These are phyloP conservation scores for Setaria viridis DNA, from an alignment of 202 grass and related monocot genomes.

Conservation along the genomic window DNA sequence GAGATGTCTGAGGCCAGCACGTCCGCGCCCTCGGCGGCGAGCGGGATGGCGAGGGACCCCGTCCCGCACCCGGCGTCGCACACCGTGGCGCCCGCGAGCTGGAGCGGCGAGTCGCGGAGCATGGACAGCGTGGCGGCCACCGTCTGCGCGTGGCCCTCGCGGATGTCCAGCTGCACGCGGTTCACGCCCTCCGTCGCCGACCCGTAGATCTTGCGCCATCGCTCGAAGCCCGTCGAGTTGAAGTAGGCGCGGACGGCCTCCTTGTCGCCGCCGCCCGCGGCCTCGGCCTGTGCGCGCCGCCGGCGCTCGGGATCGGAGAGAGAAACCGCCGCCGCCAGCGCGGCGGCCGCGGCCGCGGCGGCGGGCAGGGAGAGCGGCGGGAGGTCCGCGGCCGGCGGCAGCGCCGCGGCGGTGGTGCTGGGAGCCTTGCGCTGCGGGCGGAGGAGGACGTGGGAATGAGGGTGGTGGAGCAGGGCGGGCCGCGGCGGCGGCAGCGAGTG, in stretches of 20 bases:
- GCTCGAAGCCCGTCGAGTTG: conserved; percentile 84
- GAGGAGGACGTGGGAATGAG: background rate
- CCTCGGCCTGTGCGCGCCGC: conserved; percentile 60
- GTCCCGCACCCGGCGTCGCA: conserved; percentile 95
- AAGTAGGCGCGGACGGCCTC: conserved; percentile 91
- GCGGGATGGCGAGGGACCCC: conserved; percentile 79
- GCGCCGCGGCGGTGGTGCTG: conserved; percentile 9
- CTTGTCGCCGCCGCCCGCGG: conserved; percentile 73
- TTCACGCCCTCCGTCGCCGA: conserved; percentile 56
- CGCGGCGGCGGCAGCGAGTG: background rate
- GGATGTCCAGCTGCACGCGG: no score
- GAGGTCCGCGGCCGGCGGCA: conserved; percentile 41
- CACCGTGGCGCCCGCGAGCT: conserved; percentile 60
- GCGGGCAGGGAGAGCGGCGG: conserved; percentile 34
- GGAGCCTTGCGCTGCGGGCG: background rate
- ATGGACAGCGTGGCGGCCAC: conserved; percentile 68
- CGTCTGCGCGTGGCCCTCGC: conserved; percentile 61
- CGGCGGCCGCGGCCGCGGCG: conserved; percentile 47
- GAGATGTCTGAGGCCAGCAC: conserved; percentile 86
- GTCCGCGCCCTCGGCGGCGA: conserved; percentile 63
- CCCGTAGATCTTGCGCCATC: conserved; percentile 77
- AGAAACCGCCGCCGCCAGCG: conserved; percentile 52
- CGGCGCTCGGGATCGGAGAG: conserved; percentile 73
- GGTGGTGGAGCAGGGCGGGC: background rate
- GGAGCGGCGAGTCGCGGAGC: conserved; percentile 67